Percentiles rank a stretch among this genome's conserved stretches.
These are phyloP conservation scores for Mycena galericulata DNA, from an alignment of 768 basidiomycete species.

Conservation along the genomic window DNA sequence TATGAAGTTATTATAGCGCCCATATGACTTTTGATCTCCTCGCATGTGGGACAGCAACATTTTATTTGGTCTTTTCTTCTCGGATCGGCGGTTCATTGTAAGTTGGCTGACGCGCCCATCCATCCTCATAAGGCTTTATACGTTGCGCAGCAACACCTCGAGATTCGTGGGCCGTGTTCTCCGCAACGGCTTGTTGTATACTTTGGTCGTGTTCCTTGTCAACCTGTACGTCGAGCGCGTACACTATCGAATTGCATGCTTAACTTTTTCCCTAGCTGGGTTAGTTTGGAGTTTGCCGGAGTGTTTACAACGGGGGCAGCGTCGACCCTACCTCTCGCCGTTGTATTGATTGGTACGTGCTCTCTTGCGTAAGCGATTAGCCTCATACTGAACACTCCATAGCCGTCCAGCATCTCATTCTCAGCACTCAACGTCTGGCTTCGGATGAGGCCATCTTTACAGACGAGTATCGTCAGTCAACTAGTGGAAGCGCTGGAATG, in stretches of 20 bases:
- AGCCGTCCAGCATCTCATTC: conserved; percentile 27
- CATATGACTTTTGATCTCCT: conserved; percentile 25
- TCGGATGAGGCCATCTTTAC: not conserved
- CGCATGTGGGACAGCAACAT: conserved; percentile 11
- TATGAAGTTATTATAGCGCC: conserved; percentile 17
- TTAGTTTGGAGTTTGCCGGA: conserved; percentile 4
- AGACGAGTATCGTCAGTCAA: not conserved
- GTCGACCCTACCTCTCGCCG: conserved; percentile 21
- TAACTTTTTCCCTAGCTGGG: conserved; percentile 12
- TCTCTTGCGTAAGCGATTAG: not conserved
- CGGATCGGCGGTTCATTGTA: conserved; percentile 3
- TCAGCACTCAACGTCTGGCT: conserved; percentile 28
- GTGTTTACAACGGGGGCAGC: conserved; percentile 13
- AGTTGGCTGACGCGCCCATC: no score
- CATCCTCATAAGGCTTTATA: no score
- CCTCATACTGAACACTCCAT: not conserved
- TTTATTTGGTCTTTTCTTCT: conserved; percentile 4
- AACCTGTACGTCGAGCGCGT: conserved; percentile 13
- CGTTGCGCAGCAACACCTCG: not conserved
- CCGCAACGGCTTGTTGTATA: conserved; percentile 15
- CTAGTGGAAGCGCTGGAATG: not conserved
- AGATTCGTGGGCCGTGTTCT: conserved; percentile 17
- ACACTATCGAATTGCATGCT: conserved; percentile 5
- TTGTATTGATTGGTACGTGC: conserved; percentile 20
- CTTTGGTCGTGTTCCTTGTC: conserved; percentile 17